Evolutionary conservation across 2,329 filamentous ascomycete species (phyloP).

Genomic region (Lasiodiplodia gonubiensis): DNA sequence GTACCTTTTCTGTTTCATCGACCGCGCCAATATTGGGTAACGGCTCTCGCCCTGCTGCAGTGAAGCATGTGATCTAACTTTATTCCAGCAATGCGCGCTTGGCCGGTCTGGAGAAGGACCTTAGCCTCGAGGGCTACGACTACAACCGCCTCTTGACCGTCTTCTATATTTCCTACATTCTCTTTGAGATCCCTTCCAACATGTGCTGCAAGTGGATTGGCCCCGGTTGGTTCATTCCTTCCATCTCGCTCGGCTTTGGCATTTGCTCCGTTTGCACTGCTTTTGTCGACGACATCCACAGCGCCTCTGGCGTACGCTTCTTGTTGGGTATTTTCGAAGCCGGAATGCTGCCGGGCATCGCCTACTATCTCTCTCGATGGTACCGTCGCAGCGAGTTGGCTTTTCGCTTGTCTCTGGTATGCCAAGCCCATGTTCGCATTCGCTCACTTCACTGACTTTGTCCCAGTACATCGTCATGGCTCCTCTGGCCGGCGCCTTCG

Average conservation of each 20-base stretch:
- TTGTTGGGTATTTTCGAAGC: conserved; percentile 70
- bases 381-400: conserved; percentile 72
- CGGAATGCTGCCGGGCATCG: conserved; percentile 75
- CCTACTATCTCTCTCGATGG: conserved; percentile 75
- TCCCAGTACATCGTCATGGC: conserved; percentile 69
- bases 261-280: conserved; percentile 68
- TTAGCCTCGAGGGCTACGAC: conserved; percentile 65
- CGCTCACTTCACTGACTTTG: neutral
- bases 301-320: conserved; percentile 67
- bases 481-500: conserved; percentile 73
- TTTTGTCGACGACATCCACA: conserved; percentile 63
- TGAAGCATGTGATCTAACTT: neutral
- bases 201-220: conserved; percentile 73
- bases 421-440: neutral
- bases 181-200: conserved; percentile 74
- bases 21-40: conserved; percentile 74
- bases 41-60: neutral
- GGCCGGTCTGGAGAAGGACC: conserved; percentile 68
- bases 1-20: conserved; percentile 77
- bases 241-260: conserved; percentile 59
- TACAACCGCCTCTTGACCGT: conserved; percentile 72
- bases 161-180: conserved; percentile 76
- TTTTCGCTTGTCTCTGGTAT: conserved; percentile 65
- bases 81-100: conserved; percentile 65
- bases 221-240: conserved; percentile 69